Evolutionary conservation across 2,329 filamentous ascomycete species (phyloP), one percentile per base, ranked within the genome.

Genomic region (Nemania sp.): DNA sequence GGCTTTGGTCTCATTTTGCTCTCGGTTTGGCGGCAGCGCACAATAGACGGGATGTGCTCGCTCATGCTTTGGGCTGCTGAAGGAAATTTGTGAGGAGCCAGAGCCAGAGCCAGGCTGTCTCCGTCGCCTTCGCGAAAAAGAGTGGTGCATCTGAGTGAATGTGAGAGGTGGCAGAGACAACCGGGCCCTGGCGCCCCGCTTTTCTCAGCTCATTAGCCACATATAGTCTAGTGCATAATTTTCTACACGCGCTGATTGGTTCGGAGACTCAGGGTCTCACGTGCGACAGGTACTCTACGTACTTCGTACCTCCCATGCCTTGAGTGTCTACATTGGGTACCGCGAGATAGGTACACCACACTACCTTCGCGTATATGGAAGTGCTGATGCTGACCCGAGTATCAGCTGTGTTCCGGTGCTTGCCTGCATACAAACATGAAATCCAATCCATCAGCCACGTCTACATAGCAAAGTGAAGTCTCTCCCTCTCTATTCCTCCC

Each of bases 1-100:
- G 66, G 64, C 66, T 63, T 66, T 66, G 68, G 68, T 70, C 68
- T 70, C 68, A 70, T 70, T 70, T 70, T 65, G 54, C 58, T 60
- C 54, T 62, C 47, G 59, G 59, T 64, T 63, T 67, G 63, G 63
- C 60, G 56, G 63, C 61, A 63, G 62, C 54, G 62, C 63, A 64
- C 63, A 65, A 65, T 62, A 64, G 56, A 62, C 58, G 60, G 61
- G 57, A 61, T 59, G 54, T 60, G 60, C 60, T 62, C 55, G 58
- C 61, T 63, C 62, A 64, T 64, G 61, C 59, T 64, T 60, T 63
- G 61, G 60, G 59, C 62, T 61, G 58, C 58, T 62, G 56, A 62
- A 59, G 58, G 60, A 59, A 61, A 62, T 60, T 62, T 61, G 60
- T 60, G 60, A 62, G 60, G 60, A 61, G 60, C 60, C 59, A 58